These are phyloP conservation scores for Colletotrichum kahawae DNA, from an alignment of 2,329 filamentous ascomycete species.

Conservation along the genomic window DNA sequence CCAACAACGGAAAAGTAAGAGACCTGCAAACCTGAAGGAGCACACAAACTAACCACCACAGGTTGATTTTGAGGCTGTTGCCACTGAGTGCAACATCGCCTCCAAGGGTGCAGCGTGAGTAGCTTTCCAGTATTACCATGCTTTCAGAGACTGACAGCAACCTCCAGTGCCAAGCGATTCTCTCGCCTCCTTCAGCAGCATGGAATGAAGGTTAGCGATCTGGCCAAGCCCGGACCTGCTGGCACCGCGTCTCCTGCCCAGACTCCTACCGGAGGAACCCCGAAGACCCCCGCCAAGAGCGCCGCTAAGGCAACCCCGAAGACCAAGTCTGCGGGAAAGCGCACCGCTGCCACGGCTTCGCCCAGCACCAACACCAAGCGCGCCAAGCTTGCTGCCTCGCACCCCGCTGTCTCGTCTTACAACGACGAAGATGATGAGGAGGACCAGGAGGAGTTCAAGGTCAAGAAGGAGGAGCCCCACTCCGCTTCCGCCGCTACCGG, in stretches of 20 bases:
- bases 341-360: neutral
- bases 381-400: constrained; percentile 7
- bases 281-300: constrained; percentile 25
- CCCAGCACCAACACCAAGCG: constrained; percentile 15
- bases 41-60: constrained; percentile 34
- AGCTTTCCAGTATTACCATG: accelerated
- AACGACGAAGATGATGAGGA: constrained; percentile 3
- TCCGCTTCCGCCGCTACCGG: neutral
- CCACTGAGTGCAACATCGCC: constrained; percentile 65
- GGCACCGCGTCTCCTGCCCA: constrained; percentile 9
- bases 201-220: constrained; percentile 41
- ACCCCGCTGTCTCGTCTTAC: constrained; percentile 10
- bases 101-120: constrained; percentile 74
- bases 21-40: neutral
- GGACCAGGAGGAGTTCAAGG: constrained; percentile 1
- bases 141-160: neutral
- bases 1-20: constrained; percentile 63
- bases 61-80: constrained; percentile 72
- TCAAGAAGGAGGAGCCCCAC: constrained; percentile 5
- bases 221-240: constrained; percentile 18
- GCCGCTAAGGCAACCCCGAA: constrained; percentile 27
- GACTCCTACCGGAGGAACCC: constrained; percentile 2
- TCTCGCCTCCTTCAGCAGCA: constrained; percentile 69
- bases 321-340: constrained; percentile 20
- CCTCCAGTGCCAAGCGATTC: constrained; percentile 67